Evolutionary conservation across 768 basidiomycete genomes (phyloP).

Genomic region (Galerina sulciceps): DNA sequence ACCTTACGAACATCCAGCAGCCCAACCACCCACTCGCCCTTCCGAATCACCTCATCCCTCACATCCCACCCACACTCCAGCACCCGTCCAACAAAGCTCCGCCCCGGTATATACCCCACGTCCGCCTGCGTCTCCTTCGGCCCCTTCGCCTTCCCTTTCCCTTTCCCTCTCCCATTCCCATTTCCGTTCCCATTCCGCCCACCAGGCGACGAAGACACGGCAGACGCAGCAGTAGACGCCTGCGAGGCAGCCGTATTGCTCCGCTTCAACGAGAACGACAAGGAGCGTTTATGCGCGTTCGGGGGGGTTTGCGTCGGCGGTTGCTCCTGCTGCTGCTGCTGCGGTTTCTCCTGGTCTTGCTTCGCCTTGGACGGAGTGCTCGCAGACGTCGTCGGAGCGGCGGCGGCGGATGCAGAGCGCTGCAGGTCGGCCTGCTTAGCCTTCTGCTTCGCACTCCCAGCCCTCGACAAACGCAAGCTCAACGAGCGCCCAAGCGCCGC

Average conservation of each 20-base stretch:
- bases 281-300: constrained; percentile 13
- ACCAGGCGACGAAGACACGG: constrained; percentile 4
- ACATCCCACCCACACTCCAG: constrained; percentile 86
- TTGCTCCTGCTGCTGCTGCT: not conserved
- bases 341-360: not conserved
- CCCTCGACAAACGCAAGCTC: constrained; percentile 20
- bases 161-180: too few relatives aligned
- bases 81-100: constrained; percentile 85
- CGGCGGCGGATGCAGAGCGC: constrained; percentile 18
- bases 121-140: constrained; percentile 28
- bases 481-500: constrained; percentile 24
- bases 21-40: constrained; percentile 89
- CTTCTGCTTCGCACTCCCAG: constrained; percentile 9
- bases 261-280: constrained; percentile 24
- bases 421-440: constrained; percentile 11
- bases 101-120: constrained; percentile 85
- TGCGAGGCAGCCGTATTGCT: constrained; percentile 17
- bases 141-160: constrained; percentile 6
- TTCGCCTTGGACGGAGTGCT: not conserved
- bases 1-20: constrained; percentile 83
- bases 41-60: constrained; percentile 61
- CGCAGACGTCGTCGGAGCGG: not conserved
- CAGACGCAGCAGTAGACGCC: not conserved
- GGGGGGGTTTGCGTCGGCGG: not conserved
- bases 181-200: constrained; percentile 4